A percentile compares a stretch with the other conserved stretches of the same genome.
Evolutionary conservation across 805 yeast genomes (phyloP).

Genomic region (Candida morakotiae): DNA sequence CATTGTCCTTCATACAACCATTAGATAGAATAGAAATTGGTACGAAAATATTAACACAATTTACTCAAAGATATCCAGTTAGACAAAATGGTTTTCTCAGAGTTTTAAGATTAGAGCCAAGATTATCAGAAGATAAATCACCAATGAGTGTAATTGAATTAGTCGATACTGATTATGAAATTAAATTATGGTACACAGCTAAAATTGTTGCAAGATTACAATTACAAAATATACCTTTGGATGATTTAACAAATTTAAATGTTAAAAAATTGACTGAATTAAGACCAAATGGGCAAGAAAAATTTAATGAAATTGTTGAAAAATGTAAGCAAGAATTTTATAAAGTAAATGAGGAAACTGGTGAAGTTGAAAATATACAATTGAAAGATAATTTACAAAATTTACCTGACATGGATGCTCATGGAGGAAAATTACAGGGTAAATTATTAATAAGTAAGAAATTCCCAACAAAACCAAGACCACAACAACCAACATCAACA

Average conservation of each 20-base stretch:
- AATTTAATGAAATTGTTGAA: slow-evolving; percentile 63
- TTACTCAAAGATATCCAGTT: slow-evolving; percentile 57
- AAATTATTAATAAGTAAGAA: slow-evolving; percentile 28
- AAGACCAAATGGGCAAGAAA: slow-evolving; percentile 47
- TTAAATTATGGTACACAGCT: slow-evolving; percentile 76
- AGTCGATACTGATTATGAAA: slow-evolving; percentile 63
- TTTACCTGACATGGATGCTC: slow-evolving; percentile 19
- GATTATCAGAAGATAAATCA: slow-evolving; percentile 81
- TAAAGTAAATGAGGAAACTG: slow-evolving; percentile 27
- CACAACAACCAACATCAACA: slow-evolving; percentile 9
- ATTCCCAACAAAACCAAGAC: slow-evolving; percentile 28
- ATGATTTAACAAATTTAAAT: slow-evolving; percentile 50
- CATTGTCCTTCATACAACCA: slow-evolving; percentile 43
- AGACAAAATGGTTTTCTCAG: slow-evolving; percentile 85
- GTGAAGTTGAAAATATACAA: slow-evolving; percentile 18
- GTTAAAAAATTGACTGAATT: slow-evolving; percentile 45
- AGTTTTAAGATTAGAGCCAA: slow-evolving; percentile 75
- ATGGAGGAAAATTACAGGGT: slow-evolving; percentile 22
- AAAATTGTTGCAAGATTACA: slow-evolving; percentile 78
- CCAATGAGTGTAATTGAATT: slow-evolving; percentile 85
- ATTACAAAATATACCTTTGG: slow-evolving; percentile 52
- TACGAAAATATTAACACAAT: slow-evolving; percentile 63
- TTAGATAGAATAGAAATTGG: slow-evolving; percentile 36
- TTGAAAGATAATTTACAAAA: slow-evolving; percentile 27
- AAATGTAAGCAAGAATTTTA: slow-evolving; percentile 34